Percentiles rank a stretch among this genome's conserved stretches.
Evolutionary conservation across 441 rosid genomes (phyloP).

Genomic region (Rhodomyrtus psidioides): DNA sequence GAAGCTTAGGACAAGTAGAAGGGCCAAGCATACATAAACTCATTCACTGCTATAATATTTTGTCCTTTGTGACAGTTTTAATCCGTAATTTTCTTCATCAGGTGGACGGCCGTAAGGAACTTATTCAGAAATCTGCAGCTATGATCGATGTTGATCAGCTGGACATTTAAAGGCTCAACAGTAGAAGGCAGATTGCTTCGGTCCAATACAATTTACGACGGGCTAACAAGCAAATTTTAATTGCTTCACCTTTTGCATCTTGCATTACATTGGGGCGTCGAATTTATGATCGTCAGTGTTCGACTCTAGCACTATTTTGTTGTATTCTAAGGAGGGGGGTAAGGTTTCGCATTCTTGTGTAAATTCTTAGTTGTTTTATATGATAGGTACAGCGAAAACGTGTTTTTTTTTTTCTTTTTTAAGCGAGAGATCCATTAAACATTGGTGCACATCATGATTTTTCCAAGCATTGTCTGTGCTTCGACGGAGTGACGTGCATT

Average conservation of each 20-base stretch:
- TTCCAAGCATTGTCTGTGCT: neutral
- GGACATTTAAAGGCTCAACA: conserved; percentile 40
- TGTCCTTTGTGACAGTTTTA: neutral
- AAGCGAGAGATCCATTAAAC: neutral
- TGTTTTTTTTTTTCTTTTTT: neutral
- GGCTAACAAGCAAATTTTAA: neutral
- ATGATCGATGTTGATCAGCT: conserved; percentile 51
- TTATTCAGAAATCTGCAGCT: conserved; percentile 53
- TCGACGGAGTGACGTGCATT: neutral
- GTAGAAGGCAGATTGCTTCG: neutral
- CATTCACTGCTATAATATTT: neutral
- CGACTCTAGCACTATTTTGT: neutral
- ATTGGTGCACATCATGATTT: neutral
- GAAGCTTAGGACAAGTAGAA: neutral
- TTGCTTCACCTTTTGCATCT: neutral
- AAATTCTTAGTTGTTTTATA: neutral
- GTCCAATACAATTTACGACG: neutral
- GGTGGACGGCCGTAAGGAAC: conserved; percentile 83
- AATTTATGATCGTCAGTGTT: neutral
- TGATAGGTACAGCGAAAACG: neutral
- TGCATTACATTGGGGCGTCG: neutral
- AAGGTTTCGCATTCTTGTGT: neutral
- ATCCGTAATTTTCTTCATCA: neutral
- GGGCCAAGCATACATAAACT: neutral
- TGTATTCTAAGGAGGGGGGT: neutral